Conservation (phyloP, 257 asterid species). For the Ajuga chamaepitys region DNA sequence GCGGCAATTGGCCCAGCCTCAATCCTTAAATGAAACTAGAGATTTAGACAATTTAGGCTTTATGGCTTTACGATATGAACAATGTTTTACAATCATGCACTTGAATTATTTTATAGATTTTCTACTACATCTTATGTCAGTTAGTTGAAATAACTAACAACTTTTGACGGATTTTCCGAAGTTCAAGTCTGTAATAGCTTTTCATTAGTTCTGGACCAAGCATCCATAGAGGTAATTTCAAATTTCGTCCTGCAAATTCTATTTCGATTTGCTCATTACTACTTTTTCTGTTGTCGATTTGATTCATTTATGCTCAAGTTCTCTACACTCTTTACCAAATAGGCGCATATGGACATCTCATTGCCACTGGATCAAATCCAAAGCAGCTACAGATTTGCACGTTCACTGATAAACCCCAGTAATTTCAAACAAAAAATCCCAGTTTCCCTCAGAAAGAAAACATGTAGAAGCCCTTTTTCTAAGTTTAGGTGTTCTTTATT, state of each 20-base stretch:
- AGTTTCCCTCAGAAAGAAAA: constrained; percentile 20
- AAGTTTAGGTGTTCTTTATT: constrained; percentile 38
- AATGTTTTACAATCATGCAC: not conserved
- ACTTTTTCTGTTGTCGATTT: not conserved
- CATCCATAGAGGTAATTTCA: not conserved
- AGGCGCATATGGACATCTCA: constrained; percentile 62
- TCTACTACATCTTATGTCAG: not conserved
- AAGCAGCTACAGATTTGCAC: constrained; percentile 32
- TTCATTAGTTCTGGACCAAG: not conserved
- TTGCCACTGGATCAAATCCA: constrained; percentile 51
- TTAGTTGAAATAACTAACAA: constrained; percentile 21
- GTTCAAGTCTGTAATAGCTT: too few species aligned
- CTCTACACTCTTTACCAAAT: not conserved
- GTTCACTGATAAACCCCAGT: constrained; percentile 29
- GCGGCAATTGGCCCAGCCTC: too few species aligned
- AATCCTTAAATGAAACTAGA: too few species aligned
- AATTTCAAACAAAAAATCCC: constrained; percentile 16
- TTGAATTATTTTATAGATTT: not conserved
- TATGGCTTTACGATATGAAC: too few species aligned
- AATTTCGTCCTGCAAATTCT: not conserved
- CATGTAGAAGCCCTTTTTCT: constrained; percentile 17
- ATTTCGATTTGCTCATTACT: not conserved
- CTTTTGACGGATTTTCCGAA: constrained; percentile 32
- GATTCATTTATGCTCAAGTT: not conserved
- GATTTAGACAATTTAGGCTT: too few species aligned